A percentile compares a stretch with the other conserved stretches of the same genome.
Conservation (phyloP, 768 basidiomycete genomes). For the Fibroporia radiculosa region DNA sequence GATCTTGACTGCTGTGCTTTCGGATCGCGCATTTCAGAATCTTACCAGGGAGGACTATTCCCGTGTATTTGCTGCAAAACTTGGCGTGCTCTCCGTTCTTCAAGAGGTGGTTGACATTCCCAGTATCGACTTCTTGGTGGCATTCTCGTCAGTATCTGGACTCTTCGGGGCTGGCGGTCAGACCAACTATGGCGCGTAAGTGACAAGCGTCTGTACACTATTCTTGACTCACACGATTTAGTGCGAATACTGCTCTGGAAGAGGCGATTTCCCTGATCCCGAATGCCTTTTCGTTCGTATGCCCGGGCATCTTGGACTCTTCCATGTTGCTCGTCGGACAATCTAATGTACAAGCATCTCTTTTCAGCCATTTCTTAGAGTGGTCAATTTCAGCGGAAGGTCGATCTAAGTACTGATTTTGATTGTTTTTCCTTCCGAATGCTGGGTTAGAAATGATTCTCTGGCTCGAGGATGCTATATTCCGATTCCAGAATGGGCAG, state of each 20-base stretch:
- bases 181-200: constrained; percentile 13
- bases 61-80: constrained; percentile 3
- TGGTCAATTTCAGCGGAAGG: constrained; percentile 7
- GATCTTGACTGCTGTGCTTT: constrained; percentile 7
- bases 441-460: constrained; percentile 20
- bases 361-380: no score
- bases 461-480: constrained; percentile 26
- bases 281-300: constrained; percentile 6
- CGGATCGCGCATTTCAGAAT: constrained; percentile 8
- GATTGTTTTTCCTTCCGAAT: neutral
- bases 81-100: constrained; percentile 5
- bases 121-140: constrained; percentile 12
- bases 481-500: constrained; percentile 13
- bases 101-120: constrained; percentile 2
- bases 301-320: constrained; percentile 2
- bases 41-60: constrained; percentile 10
- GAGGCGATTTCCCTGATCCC: neutral
- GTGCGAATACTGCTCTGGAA: constrained; percentile 10
- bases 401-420: no score
- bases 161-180: constrained; percentile 12
- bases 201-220: neutral
- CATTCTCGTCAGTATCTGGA: constrained; percentile 14
- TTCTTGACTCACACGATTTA: neutral
- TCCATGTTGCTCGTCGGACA: constrained; percentile 1
- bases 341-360: neutral